These are phyloP conservation scores for Fraxinus albicans DNA, from an alignment of 305 asterid genomes.

Conservation along the genomic window DNA sequence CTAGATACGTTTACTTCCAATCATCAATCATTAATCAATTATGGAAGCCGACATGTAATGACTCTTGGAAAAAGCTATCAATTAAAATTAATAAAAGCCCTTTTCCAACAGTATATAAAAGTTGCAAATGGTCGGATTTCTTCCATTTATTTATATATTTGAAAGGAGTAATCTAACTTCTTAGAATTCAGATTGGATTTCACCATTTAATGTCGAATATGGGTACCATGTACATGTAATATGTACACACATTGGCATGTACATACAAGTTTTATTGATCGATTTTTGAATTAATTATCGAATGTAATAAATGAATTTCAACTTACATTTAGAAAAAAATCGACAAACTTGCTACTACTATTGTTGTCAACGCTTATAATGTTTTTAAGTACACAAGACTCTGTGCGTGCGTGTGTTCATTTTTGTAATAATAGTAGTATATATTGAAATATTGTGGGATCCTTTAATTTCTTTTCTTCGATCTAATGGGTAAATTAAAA, in stretches of 20 bases:
- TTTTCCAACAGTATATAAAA: background rate
- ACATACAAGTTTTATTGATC: background rate
- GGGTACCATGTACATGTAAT: background rate
- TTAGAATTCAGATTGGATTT: background rate
- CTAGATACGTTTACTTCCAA: background rate
- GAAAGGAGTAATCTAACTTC: background rate
- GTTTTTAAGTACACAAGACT: background rate
- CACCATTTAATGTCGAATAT: background rate
- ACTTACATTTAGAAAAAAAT: too few relatives aligned
- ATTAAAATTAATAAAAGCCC: background rate
- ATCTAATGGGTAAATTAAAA: background rate
- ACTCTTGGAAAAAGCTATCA: background rate
- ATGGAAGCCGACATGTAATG: background rate
- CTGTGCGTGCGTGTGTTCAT: too few relatives aligned
- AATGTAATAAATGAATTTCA: background rate
- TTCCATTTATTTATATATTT: background rate
- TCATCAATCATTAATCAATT: constrained; percentile 18
- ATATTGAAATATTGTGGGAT: background rate
- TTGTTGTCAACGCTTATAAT: background rate
- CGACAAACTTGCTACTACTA: too few relatives aligned
- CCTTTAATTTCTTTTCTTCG: background rate
- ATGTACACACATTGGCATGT: background rate
- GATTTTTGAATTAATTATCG: too few relatives aligned
- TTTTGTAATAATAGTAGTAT: too few relatives aligned
- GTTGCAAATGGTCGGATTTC: background rate